Conservation (phyloP, 2,329 filamentous ascomycete species). For the Trichoderma lentiforme region DNA sequence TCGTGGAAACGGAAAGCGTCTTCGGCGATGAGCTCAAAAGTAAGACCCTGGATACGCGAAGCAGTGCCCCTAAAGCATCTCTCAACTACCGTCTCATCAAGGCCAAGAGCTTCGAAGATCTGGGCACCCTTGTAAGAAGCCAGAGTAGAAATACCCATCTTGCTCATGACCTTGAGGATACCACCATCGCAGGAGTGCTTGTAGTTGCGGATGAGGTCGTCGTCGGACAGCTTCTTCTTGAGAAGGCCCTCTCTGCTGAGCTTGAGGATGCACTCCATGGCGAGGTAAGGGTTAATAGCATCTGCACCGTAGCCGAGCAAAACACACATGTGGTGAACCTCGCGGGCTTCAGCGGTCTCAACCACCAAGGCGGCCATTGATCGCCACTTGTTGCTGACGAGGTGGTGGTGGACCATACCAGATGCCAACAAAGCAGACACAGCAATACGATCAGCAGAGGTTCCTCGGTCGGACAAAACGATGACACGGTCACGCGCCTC, state of each 20-base stretch:
- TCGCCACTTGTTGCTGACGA: slow-evolving; percentile 94
- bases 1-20: slow-evolving; percentile 95
- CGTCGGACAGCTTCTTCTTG: slow-evolving; percentile 79
- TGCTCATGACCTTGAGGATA: slow-evolving; percentile 98
- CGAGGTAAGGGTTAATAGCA: slow-evolving; percentile 89
- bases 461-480: slow-evolving; percentile 84
- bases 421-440: slow-evolving; percentile 86
- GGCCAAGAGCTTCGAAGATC: slow-evolving; percentile 93
- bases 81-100: slow-evolving; percentile 88
- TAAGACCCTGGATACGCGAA: slow-evolving; percentile 89
- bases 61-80: slow-evolving; percentile 93
- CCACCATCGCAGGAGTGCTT: slow-evolving; percentile 95
- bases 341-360: slow-evolving; percentile 91
- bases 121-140: slow-evolving; percentile 97
- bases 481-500: slow-evolving; percentile 81
- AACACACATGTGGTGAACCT: slow-evolving; percentile 99
- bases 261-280: slow-evolving; percentile 96
- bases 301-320: slow-evolving; percentile 92
- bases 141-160: slow-evolving; percentile 98
- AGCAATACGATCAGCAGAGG: slow-evolving; percentile 74
- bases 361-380: slow-evolving; percentile 82
- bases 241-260: slow-evolving; percentile 91
- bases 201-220: slow-evolving; percentile 89
- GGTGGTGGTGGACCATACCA: slow-evolving; percentile 90
- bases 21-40: slow-evolving; percentile 88